Conservation (phyloP, 108 stramenopile species). For the Epithemia pelagica region DNA sequence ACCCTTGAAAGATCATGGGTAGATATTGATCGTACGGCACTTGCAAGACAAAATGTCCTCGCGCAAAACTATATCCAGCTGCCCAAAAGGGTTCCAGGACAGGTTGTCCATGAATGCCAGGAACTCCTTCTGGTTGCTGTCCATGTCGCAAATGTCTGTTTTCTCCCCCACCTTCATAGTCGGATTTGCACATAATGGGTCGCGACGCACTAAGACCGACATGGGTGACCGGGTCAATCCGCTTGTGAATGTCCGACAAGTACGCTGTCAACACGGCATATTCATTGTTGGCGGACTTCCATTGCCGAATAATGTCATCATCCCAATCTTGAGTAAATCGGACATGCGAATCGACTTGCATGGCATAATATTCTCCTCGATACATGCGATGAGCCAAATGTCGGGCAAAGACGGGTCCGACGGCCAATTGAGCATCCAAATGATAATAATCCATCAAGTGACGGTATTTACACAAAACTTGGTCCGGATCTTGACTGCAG, state of each 20-base stretch:
- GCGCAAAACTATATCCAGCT: conserved; percentile 87
- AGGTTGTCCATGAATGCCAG: conserved; percentile 57
- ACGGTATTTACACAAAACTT: conserved; percentile 55
- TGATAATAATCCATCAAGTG: conserved; percentile 57
- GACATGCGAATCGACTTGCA: conserved; percentile 92
- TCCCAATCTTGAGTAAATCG: conserved; percentile 89
- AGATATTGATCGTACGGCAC: conserved; percentile 87
- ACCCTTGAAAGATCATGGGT: conserved; percentile 59
- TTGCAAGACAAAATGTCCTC: conserved; percentile 79
- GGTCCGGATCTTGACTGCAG: conserved; percentile 50
- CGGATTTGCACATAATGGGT: conserved; percentile 81
- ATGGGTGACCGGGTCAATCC: conserved; percentile 55
- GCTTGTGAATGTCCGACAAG: conserved; percentile 54
- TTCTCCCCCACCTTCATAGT: conserved; percentile 38
- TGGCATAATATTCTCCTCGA: conserved; percentile 91
- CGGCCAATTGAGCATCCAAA: conserved; percentile 57
- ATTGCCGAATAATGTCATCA: conserved; percentile 66
- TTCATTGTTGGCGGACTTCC: conserved; percentile 75
- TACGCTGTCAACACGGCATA: conserved; percentile 86
- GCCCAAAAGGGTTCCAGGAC: conserved; percentile 91
- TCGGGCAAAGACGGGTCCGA: conserved; percentile 86
- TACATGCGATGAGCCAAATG: conserved; percentile 82
- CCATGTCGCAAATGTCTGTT: conserved; percentile 69
- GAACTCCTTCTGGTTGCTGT: conserved; percentile 76
- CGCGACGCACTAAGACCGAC: conserved; percentile 35